Evolutionary conservation across 345 rosid genomes (phyloP).

Genomic region (Eucalyptus tenuipes): DNA sequence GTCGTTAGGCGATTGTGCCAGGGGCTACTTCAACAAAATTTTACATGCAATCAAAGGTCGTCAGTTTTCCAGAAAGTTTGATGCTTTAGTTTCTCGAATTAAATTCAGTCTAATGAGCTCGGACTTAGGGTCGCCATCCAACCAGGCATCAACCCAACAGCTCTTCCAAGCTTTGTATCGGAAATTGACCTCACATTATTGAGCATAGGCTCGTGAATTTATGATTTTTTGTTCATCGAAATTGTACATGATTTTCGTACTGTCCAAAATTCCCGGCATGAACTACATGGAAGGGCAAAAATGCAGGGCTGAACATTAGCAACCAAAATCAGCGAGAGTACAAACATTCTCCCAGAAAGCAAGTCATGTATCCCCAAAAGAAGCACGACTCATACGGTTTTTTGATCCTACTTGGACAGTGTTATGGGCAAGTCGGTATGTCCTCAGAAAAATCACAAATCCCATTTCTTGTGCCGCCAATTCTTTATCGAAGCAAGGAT

Average conservation of each 20-base stretch:
- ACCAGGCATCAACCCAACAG: neutral
- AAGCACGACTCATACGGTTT: neutral
- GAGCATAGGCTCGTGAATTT: neutral
- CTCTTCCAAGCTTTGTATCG: neutral
- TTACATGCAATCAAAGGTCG: neutral
- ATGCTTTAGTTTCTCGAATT: neutral
- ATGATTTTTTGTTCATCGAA: neutral
- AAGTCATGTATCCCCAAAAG: neutral
- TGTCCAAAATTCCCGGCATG: neutral
- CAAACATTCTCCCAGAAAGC: neutral
- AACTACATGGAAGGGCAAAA: neutral
- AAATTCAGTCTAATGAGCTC: neutral
- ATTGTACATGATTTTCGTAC: neutral
- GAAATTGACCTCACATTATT: neutral
- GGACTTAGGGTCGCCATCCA: neutral
- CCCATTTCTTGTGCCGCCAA: neutral
- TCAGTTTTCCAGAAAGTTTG: neutral
- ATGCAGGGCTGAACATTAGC: neutral
- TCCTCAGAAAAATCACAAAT: neutral
- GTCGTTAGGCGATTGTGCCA: neutral
- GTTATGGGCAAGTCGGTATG: neutral
- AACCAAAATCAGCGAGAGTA: neutral
- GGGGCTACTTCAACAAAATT: neutral
- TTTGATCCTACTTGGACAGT: neutral
- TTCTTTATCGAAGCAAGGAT: slow-evolving; percentile 43